Conservation (phyloP, 495 filamentous ascomycete species). For the Xylaria castorea region DNA sequence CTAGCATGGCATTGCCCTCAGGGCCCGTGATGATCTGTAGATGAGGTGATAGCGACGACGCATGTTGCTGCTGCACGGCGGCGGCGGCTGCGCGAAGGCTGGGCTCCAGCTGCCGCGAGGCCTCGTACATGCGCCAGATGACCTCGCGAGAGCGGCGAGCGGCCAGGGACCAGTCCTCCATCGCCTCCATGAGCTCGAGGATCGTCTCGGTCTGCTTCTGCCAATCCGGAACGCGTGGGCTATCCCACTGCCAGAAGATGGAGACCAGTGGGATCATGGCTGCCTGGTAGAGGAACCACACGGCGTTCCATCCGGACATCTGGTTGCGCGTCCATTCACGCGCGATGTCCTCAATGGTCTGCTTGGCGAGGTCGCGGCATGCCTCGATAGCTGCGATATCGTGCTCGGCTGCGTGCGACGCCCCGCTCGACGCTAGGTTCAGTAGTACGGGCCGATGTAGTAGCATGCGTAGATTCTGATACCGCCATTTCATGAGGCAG, state of each 20-base stretch:
- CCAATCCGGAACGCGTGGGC: conserved; percentile 60
- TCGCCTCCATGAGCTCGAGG: conserved; percentile 69
- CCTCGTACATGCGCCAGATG: conserved; percentile 72
- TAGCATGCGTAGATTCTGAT: conserved; percentile 78
- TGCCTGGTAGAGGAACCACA: conserved; percentile 84
- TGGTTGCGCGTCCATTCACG: conserved; percentile 72
- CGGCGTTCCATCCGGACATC: conserved; percentile 81
- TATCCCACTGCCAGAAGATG: conserved; percentile 70
- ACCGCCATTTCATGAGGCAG: conserved; percentile 83
- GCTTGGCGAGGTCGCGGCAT: conserved; percentile 71
- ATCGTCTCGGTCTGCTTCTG: conserved; percentile 73
- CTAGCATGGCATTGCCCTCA: conserved; percentile 40
- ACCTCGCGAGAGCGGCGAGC: conserved; percentile 73
- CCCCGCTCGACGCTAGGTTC: conserved; percentile 71
- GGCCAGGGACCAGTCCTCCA: conserved; percentile 73
- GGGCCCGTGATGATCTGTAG: conserved; percentile 48
- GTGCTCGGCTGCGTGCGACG: conserved; percentile 66
- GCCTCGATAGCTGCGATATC: conserved; percentile 73
- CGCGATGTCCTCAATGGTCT: conserved; percentile 74
- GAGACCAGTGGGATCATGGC: conserved; percentile 77
- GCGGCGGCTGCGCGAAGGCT: conserved; percentile 38
- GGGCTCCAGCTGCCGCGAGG: conserved; percentile 51
- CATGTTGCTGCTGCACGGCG: conserved; percentile 36
- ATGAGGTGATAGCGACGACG: conserved; percentile 23
- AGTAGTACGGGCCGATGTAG: conserved; percentile 79